Evolutionary conservation across 345 rosid species (phyloP).

Genomic region (Salix purpurea): DNA sequence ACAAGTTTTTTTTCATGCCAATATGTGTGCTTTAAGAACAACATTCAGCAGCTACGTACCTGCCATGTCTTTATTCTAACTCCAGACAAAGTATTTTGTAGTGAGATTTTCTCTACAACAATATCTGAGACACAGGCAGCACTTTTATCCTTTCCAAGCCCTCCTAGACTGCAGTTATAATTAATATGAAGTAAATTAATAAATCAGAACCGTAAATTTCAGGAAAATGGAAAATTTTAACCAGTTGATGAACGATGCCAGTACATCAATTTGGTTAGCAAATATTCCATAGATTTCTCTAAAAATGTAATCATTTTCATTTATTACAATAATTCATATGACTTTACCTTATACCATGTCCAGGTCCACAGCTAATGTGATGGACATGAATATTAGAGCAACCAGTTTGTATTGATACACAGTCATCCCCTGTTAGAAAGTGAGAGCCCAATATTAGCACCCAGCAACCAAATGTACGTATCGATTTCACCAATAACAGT

Average conservation of each 20-base stretch:
- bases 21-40: not conserved
- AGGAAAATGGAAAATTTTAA: too few species aligned
- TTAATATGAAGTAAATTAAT: not conserved
- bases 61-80: conserved; percentile 94
- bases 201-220: not conserved
- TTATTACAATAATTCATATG: not conserved
- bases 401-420: conserved; percentile 85
- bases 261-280: too few species aligned
- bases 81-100: conserved; percentile 57
- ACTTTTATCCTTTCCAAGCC: conserved; percentile 69
- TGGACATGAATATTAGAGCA: conserved; percentile 72
- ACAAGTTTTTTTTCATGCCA: too few species aligned
- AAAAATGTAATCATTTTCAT: not conserved
- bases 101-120: conserved; percentile 49
- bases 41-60: conserved; percentile 28
- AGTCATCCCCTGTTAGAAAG: conserved; percentile 71
- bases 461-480: not conserved
- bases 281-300: not conserved
- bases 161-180: conserved; percentile 50
- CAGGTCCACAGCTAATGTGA: conserved; percentile 79
- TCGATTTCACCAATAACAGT: not conserved
- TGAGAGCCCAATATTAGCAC: not conserved
- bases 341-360: conserved; percentile 84
- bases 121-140: conserved; percentile 72
- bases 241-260: too few species aligned